Base-by-base conservation (phyloP, 257 asterid genomes). In the Solanum microdontum region DNA sequence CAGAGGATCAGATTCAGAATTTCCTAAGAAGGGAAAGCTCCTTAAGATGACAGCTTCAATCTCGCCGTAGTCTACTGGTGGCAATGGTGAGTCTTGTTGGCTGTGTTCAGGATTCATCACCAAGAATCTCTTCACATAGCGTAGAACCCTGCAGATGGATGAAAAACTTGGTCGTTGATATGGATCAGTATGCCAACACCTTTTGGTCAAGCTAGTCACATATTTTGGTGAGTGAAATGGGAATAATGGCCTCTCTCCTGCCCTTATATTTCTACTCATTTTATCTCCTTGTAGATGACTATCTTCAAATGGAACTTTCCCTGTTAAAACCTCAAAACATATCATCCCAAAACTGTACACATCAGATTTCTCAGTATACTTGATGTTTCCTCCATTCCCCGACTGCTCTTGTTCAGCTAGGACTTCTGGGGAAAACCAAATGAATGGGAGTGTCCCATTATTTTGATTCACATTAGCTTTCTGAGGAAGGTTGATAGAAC, bases 271-370 rank as follows among this genome's bases (percentile, higher is more conserved):
- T 21, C 96, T 88, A 69, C 98, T 90, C 99, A 94, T 93, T 89
- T 94, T 95, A 9, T 96, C 98, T 36, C 99, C 98, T 87, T 94
- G 98, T 4, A 95, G 92, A 89, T 95, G 99, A 8, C 94, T 83
- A 37, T 96, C 98, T 34, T 96, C 98, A 11, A 95, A 96, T 0
- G 99, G 98, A 85, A 95, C 97, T 89, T 96, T 96, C 45, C 99
- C 99, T 0, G 98, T 94, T 87, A 96, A 69, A 48, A 96, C 88
- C 91, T 96, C 96, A 24, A 96, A 96, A 66, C 98, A 96, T 17
- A 96, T 90, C 98, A 96, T 96, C 32, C 97, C 99, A 33, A 94
- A 96, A 88, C 98, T 96, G 51, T 96, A 96, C 30, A 95, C 95
- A 62, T 96, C 98, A 1, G 94, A 91, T 87, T 96, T 96, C 88